Evolutionary conservation across 306 rosid species (phyloP).

Genomic region (Lablab purpureus): DNA sequence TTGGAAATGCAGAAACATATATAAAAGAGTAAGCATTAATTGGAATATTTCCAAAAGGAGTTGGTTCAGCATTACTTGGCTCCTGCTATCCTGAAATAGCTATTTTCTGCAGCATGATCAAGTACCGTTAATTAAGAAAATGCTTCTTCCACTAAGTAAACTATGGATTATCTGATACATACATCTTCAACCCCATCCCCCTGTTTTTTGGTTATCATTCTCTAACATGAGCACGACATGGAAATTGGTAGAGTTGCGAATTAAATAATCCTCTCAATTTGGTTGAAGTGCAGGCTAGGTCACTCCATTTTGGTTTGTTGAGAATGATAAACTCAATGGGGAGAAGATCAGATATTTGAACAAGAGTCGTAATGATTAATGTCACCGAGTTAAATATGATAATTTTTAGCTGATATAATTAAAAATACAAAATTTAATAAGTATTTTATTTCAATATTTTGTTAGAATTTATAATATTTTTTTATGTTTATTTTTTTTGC

Average conservation of each 20-base stretch:
- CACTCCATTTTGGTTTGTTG: neutral
- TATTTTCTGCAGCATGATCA: slow-evolving; percentile 24
- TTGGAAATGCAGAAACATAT: neutral
- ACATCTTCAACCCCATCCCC: neutral
- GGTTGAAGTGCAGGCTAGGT: neutral
- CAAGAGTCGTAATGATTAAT: too few species aligned
- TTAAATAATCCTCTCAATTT: neutral
- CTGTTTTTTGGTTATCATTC: neutral
- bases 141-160: slow-evolving; percentile 65
- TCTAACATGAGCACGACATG: neutral
- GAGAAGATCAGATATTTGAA: neutral
- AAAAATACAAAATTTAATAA: too few species aligned
- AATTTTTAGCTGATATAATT: too few species aligned
- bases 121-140: slow-evolving; percentile 39
- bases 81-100: too few species aligned
- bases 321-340: neutral
- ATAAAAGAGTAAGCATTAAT: neutral
- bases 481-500: too few species aligned
- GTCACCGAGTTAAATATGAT: too few species aligned
- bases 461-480: too few species aligned
- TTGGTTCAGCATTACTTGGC: too few species aligned
- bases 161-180: slow-evolving; percentile 7
- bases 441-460: too few species aligned
- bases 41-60: slow-evolving; percentile 58
- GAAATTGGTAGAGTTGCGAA: neutral